Base-by-base conservation (phyloP, 2,329 filamentous ascomycete genomes). In the Fusarium algeriense region DNA sequence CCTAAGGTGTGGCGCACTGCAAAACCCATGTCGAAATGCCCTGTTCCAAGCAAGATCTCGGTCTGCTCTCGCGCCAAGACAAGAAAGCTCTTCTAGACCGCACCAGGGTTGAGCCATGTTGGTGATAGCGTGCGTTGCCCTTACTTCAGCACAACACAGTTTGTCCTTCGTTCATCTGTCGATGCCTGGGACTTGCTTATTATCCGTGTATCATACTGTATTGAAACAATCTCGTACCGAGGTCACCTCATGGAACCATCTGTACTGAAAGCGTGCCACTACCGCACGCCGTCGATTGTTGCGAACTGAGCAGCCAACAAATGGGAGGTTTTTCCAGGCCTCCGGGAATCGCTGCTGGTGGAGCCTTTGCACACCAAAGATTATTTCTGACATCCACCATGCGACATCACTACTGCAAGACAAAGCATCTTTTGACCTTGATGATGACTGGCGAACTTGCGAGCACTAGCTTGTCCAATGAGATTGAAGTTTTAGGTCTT, bases 271-370 rank as follows among this genome's bases (percentile, higher is more conserved):
- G 69, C 63, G 69, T 74, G 66, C 69, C 70, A 68, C 72, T 75
- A 74, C 67, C 70, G 64, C 63, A 60, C 73, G 75, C 76, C 77
- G 74, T 73, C 75, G 58, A 11, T 66, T 66, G 65, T 65, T 52
- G 59, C 40, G 57, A 67, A 61, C 64, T 67, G 57, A 65, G 32
- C 52, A 66, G 54, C 56, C 28, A 69, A 60, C 77, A 76, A 79
- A 78, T 78, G 60, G 70, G 77, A 73, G 70, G 64, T 55, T 77
- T 73, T 78, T 70, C 76, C 76, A 78, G 68, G 64, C 73, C 61
- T 76, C 69, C 76, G 76, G 71, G 43, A 62, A 65, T 67, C 59
- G 63, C 64, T 71, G 67, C 64, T 69, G 63, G 73, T 76, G 73
- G 75, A 74, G 66, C 70, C 60, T 60, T 63, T 54, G 62, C 70